phyloP scores from a whole-genome alignment of 1,284 basidiomycete genomes.

The Tilletia horrida region DNA sequence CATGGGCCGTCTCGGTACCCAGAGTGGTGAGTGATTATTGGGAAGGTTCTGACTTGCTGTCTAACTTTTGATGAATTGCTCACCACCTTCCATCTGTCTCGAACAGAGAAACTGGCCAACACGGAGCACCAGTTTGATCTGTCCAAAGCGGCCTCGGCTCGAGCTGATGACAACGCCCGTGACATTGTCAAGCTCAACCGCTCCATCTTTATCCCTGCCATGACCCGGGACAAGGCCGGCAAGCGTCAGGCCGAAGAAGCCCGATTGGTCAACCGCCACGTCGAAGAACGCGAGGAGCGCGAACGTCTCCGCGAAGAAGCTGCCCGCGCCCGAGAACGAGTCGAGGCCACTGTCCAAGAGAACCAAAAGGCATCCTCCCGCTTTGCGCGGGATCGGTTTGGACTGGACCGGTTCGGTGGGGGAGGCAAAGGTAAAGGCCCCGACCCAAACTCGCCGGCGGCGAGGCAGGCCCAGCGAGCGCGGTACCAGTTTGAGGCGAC shows the following conservation, averaged over 20 bases:
- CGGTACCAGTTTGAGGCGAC: conserved; percentile 93
- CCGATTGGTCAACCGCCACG: conserved; percentile 81
- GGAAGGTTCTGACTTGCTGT: too few species aligned
- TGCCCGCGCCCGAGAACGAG: conserved; percentile 77
- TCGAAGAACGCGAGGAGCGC: conserved; percentile 80
- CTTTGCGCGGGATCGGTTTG: conserved; percentile 42
- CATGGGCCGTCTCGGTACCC: conserved; percentile 79
- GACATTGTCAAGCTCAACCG: conserved; percentile 90
- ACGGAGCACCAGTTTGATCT: conserved; percentile 94
- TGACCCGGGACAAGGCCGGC: conserved; percentile 61
- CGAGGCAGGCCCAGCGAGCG: conserved; percentile 67
- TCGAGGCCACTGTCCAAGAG: conserved; percentile 66
- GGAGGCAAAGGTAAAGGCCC: conserved; percentile 4
- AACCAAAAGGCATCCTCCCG: conserved; percentile 16
- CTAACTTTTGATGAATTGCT: conserved; percentile 16
- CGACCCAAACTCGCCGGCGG: conserved; percentile 60
- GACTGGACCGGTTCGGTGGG: conserved; percentile 39
- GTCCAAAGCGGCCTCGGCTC: conserved; percentile 79
- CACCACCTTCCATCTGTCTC: not conserved
- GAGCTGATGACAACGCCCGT: conserved; percentile 87
- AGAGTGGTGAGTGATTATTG: conserved; percentile 78
- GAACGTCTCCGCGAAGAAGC: conserved; percentile 61
- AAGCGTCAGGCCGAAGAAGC: conserved; percentile 87
- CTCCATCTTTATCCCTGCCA: conserved; percentile 75
- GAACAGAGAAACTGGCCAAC: conserved; percentile 67